Percentiles rank a stretch among this genome's conserved stretches.
Conservation (phyloP, 2,329 filamentous ascomycete genomes). For the Dendrostoma leiphaemia region DNA sequence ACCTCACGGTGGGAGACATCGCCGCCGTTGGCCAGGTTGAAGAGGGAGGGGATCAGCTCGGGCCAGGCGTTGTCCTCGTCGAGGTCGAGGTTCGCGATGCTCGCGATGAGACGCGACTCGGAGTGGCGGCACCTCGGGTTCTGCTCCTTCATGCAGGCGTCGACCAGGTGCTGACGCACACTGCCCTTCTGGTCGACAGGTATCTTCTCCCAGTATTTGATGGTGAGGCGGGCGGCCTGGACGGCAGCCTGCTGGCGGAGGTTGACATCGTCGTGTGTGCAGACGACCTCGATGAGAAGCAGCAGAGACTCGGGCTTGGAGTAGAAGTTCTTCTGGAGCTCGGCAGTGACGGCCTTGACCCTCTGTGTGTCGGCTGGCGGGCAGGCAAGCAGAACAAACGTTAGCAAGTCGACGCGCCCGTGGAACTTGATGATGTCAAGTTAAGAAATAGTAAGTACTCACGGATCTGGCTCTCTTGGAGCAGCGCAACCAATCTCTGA, state of each 20-base stretch:
- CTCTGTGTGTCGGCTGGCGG: conserved; percentile 77
- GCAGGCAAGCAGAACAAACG: conserved; percentile 23
- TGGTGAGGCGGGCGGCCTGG: conserved; percentile 78
- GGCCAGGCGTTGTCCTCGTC: conserved; percentile 76
- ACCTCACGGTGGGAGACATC: conserved; percentile 82
- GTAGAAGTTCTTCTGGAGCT: conserved; percentile 93
- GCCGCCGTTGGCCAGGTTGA: conserved; percentile 67
- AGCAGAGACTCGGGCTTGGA: conserved; percentile 79
- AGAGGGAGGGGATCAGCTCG: conserved; percentile 75
- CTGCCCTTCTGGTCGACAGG: conserved; percentile 73
- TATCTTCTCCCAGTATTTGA: conserved; percentile 81
- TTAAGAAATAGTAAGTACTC: conserved; percentile 41
- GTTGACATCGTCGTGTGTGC: conserved; percentile 69
- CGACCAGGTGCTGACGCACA: conserved; percentile 78
- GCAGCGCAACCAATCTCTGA: conserved; percentile 79
- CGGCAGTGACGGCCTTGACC: conserved; percentile 85
- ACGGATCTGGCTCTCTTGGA: conserved; percentile 87
- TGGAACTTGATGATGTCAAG: neutral
- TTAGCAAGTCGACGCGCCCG: conserved; percentile 28
- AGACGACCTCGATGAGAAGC: conserved; percentile 83
- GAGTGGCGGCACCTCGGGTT: conserved; percentile 78
- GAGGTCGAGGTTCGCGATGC: conserved; percentile 82
- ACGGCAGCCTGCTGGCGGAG: conserved; percentile 90
- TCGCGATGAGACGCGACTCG: conserved; percentile 81
- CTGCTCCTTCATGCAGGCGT: conserved; percentile 79